Evolutionary conservation across 2,329 filamentous ascomycete species (phyloP), one percentile per base, ranked within the genome.

Genomic region (Colletotrichum sansevieriae): DNA sequence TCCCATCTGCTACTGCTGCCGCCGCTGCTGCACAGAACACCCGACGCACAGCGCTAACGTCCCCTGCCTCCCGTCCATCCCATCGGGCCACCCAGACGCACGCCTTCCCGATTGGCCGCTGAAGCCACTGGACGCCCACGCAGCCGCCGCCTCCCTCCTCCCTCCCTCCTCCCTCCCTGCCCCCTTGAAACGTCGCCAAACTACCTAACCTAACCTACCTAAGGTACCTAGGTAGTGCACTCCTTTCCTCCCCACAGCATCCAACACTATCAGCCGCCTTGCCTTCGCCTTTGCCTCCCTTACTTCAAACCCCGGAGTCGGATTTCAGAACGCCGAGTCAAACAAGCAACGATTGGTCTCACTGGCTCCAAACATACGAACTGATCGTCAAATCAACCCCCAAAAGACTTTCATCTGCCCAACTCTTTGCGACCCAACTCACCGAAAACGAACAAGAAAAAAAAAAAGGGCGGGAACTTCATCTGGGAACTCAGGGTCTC

Each of bases 61-160:
- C 10, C 51, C 51, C 18, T 55, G 29, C 52, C 51, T 29, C 22
- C 44, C 54, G 29, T 54, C 35, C 35, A 29, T 29, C 51, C 18
- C 25, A 39, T 54, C 37, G 11, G 18, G 35, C 54, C 33, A 18
- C 22, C 39, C 20, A 29, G 37, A 41, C 22, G 18, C 29, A 22
- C 47, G 47, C 46, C 61, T 12, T 52, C 49, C 54, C 65, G 54
- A 68, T 68, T 68, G 65, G 65, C 61, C 37, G 54, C 54, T 49
- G 37, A 46, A 59, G 20, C 35, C 54, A 59, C 37, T 29, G 29
- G 29, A 29, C 29, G 29, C 29, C 29, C 29, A 29, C 61, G 33
- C 65, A 68, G 39, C 65, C 54, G 54, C 60, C 65, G 25, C 44
- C 6, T 29, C 25, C 7, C 29, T 29, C 29, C 1, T 33, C 22